Base-by-base conservation (phyloP, 495 filamentous ascomycete genomes). In the Astrocystis sublimbata region DNA sequence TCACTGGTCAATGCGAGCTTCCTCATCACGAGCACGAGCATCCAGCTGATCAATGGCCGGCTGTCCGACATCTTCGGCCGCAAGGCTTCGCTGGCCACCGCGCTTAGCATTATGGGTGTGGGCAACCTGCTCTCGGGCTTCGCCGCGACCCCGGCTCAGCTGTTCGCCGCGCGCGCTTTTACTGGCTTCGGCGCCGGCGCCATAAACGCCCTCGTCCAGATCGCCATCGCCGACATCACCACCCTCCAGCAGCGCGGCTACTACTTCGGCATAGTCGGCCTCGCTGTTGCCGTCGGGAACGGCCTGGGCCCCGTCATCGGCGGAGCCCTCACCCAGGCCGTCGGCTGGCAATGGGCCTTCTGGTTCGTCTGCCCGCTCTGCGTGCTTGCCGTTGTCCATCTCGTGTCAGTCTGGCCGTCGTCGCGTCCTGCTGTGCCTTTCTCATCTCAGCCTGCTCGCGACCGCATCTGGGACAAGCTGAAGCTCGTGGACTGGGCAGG, bases 131-230 rank as follows among this genome's bases (percentile, higher is more conserved):
- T 47, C 12, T 47, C 21, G 2, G 43, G 43, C 43, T 7, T 47
- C 43, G 24, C 43, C 12, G 23, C 43, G 12, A 47, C 23, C 6
- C n/a, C 43, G 15, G 23, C 28, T 7, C 21, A 47, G 43, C n/a
- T 47, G 2, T 47, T 47, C 4, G 43, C 23, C 28, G 43, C 43
- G 12, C 43, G 43, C 43, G 43, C 43, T 1, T 77, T 93, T 47
- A 90, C 93, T 66, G 91, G 90, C 59, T 75, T 88, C 23, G 91
- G 89, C 9, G 89, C 88, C 38, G 91, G 90, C 58, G 90, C 90
- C 2, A 72, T 76, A 43, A 71, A 63, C 26, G 64, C 63, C 13
- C 52, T 75, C 10, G 55, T 64, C 12, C 65, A 73, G 68, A 75
- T 75, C 43, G 70, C 68, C 36, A 61, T 75, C 7, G 67, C 68